These are phyloP conservation scores for Inonotus obliquus DNA, from an alignment of 1,284 basidiomycete species.

Conservation along the genomic window DNA sequence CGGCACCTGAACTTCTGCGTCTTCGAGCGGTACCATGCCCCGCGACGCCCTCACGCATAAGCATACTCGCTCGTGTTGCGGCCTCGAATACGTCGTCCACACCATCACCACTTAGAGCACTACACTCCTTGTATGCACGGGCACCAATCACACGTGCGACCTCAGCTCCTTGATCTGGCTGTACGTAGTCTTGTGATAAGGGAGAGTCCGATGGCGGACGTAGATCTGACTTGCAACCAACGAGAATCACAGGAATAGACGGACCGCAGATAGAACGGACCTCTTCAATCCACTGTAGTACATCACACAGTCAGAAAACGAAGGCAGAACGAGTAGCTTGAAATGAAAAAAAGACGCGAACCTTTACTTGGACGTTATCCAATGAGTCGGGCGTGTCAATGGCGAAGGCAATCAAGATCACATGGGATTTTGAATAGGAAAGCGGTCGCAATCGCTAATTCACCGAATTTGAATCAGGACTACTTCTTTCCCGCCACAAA, in stretches of 20 bases:
- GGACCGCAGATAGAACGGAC: conserved; percentile 89
- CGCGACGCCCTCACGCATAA: conserved; percentile 81
- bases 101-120: conserved; percentile 85
- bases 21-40: conserved; percentile 41
- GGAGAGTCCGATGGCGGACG: conserved; percentile 52
- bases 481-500: conserved; percentile 10
- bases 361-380: conserved; percentile 93
- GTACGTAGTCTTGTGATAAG: conserved; percentile 48
- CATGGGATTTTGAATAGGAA: conserved; percentile 97
- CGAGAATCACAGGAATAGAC: conserved; percentile 76
- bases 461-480: not conserved
- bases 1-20: conserved; percentile 47
- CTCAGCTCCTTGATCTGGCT: conserved; percentile 70
- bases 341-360: conserved; percentile 32
- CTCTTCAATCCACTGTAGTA: conserved; percentile 89
- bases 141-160: conserved; percentile 82
- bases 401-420: conserved; percentile 95
- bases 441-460: conserved; percentile 83
- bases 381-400: conserved; percentile 96
- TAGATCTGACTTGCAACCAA: conserved; percentile 84
- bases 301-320: not conserved
- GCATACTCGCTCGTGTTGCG: conserved; percentile 89
- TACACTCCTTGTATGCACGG: conserved; percentile 90
- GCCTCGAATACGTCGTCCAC: conserved; percentile 96
- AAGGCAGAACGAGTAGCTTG: conserved; percentile 8